Evolutionary conservation across 2,329 filamentous ascomycete genomes (phyloP), one percentile per base, ranked within the genome.

Genomic region (Peltaster fructicola): DNA sequence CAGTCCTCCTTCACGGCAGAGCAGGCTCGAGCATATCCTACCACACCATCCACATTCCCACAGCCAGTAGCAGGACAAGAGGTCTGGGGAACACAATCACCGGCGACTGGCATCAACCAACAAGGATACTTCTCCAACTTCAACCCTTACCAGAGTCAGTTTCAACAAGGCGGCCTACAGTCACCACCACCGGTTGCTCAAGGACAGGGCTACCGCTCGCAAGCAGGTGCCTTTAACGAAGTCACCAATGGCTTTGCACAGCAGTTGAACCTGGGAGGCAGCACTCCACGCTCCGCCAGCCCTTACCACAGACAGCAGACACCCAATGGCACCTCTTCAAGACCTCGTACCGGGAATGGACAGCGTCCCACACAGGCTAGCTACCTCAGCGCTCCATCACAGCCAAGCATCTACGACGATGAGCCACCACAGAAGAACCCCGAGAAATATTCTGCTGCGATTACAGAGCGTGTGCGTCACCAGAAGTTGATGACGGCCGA

Each of bases 41-140:
- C 85, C 26, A 93, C 85, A 7, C 85, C 85, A 25, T 93, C 85
- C 37, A 92, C 84, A 30, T 95, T 95, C 47, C 85, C 85, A 8
- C 85, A 95, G 56, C 84, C 84, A 32, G 59, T 65, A 39, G 56
- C 59, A 26, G 63, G 63, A 22, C 65, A 70, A 49, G 68, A 73
- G 41, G 59, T 65, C 33, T 65, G 65, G 60, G 59, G 59, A 22
- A 51, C 57, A 35, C 57, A 58, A 36, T 44, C 45, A 23, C 39
- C 46, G 20, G 51, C 49, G 32, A 52, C 47, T 33, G 50, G 47
- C 28, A 49, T 50, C 45, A 54, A 39, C 39, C 48, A 43, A 27
- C 50, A 44, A 31, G 56, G 51, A 44, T 63, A 56, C 54, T 68
- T 56, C 53, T 59, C 55, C 53, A 57, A 51, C 43, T 54, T 49